Conservation (phyloP, 2,329 filamentous ascomycete species). For the Talaromyces sp. region DNA sequence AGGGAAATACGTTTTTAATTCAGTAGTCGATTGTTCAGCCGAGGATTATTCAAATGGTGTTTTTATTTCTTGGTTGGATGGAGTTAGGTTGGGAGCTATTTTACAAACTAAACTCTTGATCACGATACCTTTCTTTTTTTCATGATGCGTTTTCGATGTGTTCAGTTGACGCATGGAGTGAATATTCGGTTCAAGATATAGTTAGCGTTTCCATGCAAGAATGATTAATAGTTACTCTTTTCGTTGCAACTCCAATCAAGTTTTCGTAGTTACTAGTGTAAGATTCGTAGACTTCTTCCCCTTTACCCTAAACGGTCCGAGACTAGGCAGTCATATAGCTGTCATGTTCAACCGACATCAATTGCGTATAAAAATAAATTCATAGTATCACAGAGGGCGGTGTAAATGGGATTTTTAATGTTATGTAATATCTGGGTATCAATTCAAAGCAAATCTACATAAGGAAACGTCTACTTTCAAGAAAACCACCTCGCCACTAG, state of each 20-base stretch:
- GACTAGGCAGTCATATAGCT: too few species aligned
- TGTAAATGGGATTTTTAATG: neutral
- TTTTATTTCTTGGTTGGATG: neutral
- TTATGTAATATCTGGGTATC: neutral
- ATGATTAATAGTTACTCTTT: neutral
- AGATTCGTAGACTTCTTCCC: too few species aligned
- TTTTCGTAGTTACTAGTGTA: neutral
- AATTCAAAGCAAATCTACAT: neutral
- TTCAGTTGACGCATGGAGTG: neutral
- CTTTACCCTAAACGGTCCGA: too few species aligned
- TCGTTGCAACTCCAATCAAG: neutral
- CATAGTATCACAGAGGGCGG: too few species aligned
- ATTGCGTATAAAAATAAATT: too few species aligned
- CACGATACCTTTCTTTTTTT: constrained; percentile 1
- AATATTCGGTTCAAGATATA: neutral
- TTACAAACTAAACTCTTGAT: neutral
- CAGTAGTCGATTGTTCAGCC: neutral
- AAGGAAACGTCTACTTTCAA: neutral
- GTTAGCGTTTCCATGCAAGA: neutral
- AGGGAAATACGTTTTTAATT: neutral
- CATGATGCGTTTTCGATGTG: neutral
- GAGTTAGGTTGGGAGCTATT: neutral
- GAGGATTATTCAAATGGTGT: neutral
- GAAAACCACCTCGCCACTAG: constrained; percentile 12
- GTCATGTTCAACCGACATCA: too few species aligned